Base-by-base conservation (phyloP, 2,329 filamentous ascomycete genomes). In the Trichophyton verrucosum region DNA sequence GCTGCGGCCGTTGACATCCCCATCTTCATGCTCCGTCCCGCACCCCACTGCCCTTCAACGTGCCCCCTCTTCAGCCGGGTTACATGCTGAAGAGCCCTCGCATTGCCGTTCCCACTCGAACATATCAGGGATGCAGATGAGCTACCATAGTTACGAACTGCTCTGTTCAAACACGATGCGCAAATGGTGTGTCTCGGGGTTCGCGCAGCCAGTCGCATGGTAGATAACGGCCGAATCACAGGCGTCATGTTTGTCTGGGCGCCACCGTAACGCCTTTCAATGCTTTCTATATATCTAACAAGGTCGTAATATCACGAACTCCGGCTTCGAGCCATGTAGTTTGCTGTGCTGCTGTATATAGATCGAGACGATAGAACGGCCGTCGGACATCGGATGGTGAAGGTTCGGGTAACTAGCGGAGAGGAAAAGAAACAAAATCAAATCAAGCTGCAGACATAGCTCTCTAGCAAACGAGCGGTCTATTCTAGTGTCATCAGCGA, bases 1-100 rank as follows among this genome's bases (percentile, higher is more conserved):
- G 61, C 59, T 3, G 49, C 22, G 24, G 59, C 53, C 40, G 44
- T 59, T n/a, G 56, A 55, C 47, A 59, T 57, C 38, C 42, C 49
- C 27, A 60, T 59, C 51, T 27, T 61, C 56, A n/a, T n/a, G 40
- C 38, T 57, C 22, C n/a, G 6, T 36, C 30, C 17, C 38, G 42
- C 17, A 17, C 17, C 38, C 56, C 56, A 44, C 57, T 38, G 33
- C 33, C 33, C 33, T 38, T 13, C 57, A 8, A n/a, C 40, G 30
- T 58, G 2, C 9, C 17, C 24, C 36, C 36, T 42, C 22, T 24
- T 40, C 7, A 15, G 3, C 36, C 15, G n/a, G 33, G n/a, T 24
- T 44, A 17, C 8, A 58, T 38, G 40, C n/a, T 5, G 57, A n/a
- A 13, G 15, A 24, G 17, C 9, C 33, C 33, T 38, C 33, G 3